A percentile compares a stretch with the other conserved stretches of the same genome.
phyloP scores from a whole-genome alignment of 352 stramenopile species.

The Globisporangium nodosum region DNA sequence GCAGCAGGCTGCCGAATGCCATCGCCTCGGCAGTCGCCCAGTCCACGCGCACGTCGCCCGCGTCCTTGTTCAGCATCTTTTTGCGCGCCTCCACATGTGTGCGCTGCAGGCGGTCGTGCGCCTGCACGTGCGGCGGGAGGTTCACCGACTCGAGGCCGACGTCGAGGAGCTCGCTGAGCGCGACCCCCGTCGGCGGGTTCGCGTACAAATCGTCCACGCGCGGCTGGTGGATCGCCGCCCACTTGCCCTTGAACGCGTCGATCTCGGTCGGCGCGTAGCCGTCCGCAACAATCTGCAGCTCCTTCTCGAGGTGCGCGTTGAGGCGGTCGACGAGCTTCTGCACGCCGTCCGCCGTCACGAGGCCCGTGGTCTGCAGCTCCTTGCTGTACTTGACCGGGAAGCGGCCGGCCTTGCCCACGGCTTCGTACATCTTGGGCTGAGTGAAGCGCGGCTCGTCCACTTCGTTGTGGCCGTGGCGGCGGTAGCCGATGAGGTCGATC shows the following conservation, averaged over 20 bases:
- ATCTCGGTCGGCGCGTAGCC: conserved; percentile 62
- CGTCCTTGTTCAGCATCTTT: conserved; percentile 55
- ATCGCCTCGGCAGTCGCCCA: conserved; percentile 87
- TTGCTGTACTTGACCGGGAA: conserved; percentile 71
- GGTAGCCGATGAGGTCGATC: conserved; percentile 81
- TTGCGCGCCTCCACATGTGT: conserved; percentile 70
- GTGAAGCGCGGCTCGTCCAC: conserved; percentile 87
- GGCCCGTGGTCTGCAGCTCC: conserved; percentile 47
- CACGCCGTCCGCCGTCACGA: conserved; percentile 49
- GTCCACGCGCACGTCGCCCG: conserved; percentile 58
- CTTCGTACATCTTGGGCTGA: conserved; percentile 84
- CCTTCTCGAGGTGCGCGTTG: conserved; percentile 59
- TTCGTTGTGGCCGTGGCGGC: conserved; percentile 88
- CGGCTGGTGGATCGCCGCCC: conserved; percentile 48
- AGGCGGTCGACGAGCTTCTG: conserved; percentile 54
- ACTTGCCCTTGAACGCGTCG: conserved; percentile 77
- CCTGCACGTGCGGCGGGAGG: conserved; percentile 42
- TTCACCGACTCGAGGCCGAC: conserved; percentile 62
- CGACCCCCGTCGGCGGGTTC: conserved; percentile 47
- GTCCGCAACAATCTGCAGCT: conserved; percentile 46
- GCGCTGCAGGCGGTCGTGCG: conserved; percentile 72
- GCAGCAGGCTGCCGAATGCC: conserved; percentile 82
- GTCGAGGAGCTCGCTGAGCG: conserved; percentile 45
- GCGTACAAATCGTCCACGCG: conserved; percentile 43
- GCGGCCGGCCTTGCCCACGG: conserved; percentile 51